Conservation (phyloP, 1,284 basidiomycete genomes). For the Malassezia arunalokei region DNA sequence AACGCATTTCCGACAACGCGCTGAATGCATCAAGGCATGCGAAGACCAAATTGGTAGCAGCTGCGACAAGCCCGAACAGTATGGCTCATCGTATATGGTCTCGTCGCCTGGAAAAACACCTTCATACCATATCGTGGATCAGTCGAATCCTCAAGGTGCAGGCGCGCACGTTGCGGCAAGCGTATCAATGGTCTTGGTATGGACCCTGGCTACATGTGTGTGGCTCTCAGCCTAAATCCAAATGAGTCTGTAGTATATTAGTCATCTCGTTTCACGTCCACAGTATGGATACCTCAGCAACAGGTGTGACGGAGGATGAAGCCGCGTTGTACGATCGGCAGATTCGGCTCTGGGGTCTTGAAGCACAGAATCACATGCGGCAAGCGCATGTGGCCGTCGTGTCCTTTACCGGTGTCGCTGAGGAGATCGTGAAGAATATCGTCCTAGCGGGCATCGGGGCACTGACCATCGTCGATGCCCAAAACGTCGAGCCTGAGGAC, state of each 20-base stretch:
- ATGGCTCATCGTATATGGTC: constrained; percentile 36
- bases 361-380: constrained; percentile 92
- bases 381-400: constrained; percentile 79
- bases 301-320: constrained; percentile 53
- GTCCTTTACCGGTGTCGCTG: constrained; percentile 68
- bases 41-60: constrained; percentile 25
- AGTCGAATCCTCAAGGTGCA: constrained; percentile 11
- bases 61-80: constrained; percentile 33
- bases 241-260: background rate
- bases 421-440: constrained; percentile 89
- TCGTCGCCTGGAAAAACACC: constrained; percentile 26
- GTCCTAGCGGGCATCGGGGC: constrained; percentile 54
- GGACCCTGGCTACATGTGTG: background rate
- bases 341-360: constrained; percentile 92
- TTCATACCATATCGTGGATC: constrained; percentile 18
- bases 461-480: constrained; percentile 52
- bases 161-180: background rate
- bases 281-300: background rate
- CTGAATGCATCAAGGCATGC: constrained; percentile 25
- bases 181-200: background rate
- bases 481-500: constrained; percentile 51
- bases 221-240: background rate
- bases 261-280: constrained; percentile 3
- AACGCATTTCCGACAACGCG: constrained; percentile 22
- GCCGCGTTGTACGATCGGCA: constrained; percentile 87